These are phyloP conservation scores for Neopestalotiopsis clavispora DNA, from an alignment of 2,329 filamentous ascomycete genomes.

Conservation along the genomic window DNA sequence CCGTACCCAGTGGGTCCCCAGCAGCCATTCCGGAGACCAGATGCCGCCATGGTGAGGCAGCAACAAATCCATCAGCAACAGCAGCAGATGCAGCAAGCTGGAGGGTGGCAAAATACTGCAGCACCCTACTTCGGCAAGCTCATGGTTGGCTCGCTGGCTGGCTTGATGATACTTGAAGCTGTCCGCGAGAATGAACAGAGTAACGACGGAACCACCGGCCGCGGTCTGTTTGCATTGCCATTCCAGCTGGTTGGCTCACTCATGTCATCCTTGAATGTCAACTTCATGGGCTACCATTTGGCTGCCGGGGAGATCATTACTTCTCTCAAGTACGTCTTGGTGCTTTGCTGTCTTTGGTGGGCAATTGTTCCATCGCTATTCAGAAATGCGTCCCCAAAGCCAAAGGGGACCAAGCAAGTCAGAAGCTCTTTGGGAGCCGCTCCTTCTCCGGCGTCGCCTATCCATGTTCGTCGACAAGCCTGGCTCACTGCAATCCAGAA, in stretches of 20 bases:
- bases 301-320: conserved; percentile 50
- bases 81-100: conserved; percentile 54
- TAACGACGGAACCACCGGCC: conserved; percentile 66
- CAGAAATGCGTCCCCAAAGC: conserved; percentile 57
- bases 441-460: conserved; percentile 79
- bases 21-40: conserved; percentile 41
- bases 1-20: conserved; percentile 51
- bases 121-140: conserved; percentile 73
- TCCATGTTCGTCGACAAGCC: conserved; percentile 83
- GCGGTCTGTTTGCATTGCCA: conserved; percentile 70
- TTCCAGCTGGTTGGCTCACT: conserved; percentile 58
- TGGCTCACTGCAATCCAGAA: conserved; percentile 94
- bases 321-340: conserved; percentile 56
- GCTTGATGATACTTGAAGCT: conserved; percentile 89
- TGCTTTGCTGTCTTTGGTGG: conserved; percentile 60
- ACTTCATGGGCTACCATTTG: conserved; percentile 58
- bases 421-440: conserved; percentile 52
- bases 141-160: conserved; percentile 91
- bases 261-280: conserved; percentile 54
- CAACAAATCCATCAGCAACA: conserved; percentile 55
- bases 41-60: conserved; percentile 54
- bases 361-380: conserved; percentile 60
- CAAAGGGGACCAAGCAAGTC: conserved; percentile 46
- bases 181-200: conserved; percentile 70
- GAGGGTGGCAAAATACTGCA: conserved; percentile 57